phyloP scores from a whole-genome alignment of 2,329 filamentous ascomycete genomes.

The Orbilia javanica region DNA sequence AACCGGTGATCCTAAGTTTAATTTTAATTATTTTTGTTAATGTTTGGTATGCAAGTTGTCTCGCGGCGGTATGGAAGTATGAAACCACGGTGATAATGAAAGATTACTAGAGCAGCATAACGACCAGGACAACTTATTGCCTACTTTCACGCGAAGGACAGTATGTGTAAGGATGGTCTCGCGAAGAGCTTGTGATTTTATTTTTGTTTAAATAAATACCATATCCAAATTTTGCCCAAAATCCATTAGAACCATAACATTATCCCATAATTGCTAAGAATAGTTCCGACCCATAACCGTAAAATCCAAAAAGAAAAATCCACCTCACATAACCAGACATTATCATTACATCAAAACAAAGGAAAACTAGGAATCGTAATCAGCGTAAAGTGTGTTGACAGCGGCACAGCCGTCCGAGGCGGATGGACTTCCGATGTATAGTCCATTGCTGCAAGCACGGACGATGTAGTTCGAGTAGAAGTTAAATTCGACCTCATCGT shows the following conservation, averaged over 20 bases:
- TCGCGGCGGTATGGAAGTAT: too few species aligned
- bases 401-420: neutral
- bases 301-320: neutral
- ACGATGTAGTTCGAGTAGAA: neutral
- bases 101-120: too few species aligned
- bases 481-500: neutral
- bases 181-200: neutral
- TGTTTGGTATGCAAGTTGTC: too few species aligned
- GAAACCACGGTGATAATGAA: too few species aligned
- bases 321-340: neutral
- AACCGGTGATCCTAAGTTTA: too few species aligned
- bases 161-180: neutral
- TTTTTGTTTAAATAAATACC: neutral
- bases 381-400: neutral
- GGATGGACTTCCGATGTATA: neutral
- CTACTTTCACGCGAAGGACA: too few species aligned
- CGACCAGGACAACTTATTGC: too few species aligned
- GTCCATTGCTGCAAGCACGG: neutral
- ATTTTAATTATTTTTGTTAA: too few species aligned
- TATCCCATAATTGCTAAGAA: neutral
- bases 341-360: neutral
- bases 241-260: neutral
- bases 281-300: neutral
- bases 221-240: neutral
- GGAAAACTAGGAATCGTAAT: conserved; percentile 1